Evolutionary conservation across 352 stramenopile genomes (phyloP), one percentile per base, ranked within the genome.

Genomic region (Phytophthora capsici): DNA sequence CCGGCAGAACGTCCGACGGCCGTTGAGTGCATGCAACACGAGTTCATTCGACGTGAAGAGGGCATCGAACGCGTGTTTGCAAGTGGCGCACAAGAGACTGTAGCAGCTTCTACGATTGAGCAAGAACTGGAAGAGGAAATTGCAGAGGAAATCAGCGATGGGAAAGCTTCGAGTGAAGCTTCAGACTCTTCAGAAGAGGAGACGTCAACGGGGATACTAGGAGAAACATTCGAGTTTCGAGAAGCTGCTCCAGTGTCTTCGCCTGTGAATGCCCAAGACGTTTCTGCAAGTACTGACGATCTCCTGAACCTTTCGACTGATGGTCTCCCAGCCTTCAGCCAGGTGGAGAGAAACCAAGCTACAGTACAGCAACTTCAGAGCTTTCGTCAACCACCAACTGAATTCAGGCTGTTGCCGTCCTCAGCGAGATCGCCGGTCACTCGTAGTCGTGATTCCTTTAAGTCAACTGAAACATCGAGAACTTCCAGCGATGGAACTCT

Each of bases 21-120:
- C n/a, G 55, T 94, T 40, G 84, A 97, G 58, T 93, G 97, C 28
- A 80, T 98, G 46, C 63, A 87, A n/a, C 94, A 98, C 60, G 78
- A 88, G 25, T 98, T 98, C 64, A 89, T 98, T 38, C 52, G 47
- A 8, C 50, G 69, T 22, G 71, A 80, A 59, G 69, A 51, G 10
- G 66, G 78, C 17, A 68, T 88, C 26, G 62, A 84, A 46, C 45
- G 49, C 1, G 76, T 86, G 0, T 82, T 82, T 61, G 61, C 61
- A 0, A 61, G 53, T 41, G 65, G 58, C 6, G 56, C 61, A 19
- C 26, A 23, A 16, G 56, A 62, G 14, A 16, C n/a, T 13, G 45
- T 49, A 52, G 40, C 46, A 22, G n/a, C 56, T 19, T 4, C 44
- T 12, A 54, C 34, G 16, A 54, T 71, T 40, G 66, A 75, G 16